Base-by-base conservation (phyloP, 371 early-diverging fungal genomes). In the Blakeslea trispora region DNA sequence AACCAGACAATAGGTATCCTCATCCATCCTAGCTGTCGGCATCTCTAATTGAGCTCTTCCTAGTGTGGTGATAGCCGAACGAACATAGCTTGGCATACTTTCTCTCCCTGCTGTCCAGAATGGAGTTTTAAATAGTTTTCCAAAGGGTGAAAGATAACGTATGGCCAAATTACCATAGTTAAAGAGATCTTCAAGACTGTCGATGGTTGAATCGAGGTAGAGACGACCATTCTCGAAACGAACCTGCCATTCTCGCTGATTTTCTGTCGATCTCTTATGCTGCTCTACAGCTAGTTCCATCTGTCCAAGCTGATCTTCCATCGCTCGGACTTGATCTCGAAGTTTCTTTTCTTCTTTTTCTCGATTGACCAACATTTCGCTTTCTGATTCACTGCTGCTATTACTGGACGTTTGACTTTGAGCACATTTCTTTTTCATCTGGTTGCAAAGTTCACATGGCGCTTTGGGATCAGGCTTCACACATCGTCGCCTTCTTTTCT, bases 61-160 rank as follows among this genome's bases (percentile, higher is more conserved):
- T 9, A 40, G 14, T 19, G 42, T 37, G 37, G 11, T 37, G 37
- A 9, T 10, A 7, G 9, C 11, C 37, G 14, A 7, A 14, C 37
- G 13, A 37, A 37, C 3, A 37, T 37, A 10, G 37, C 37, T 37
- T 2, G 9, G 37, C 6, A 32, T 14, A 10, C 37, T 37, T 10
- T 37, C 13, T 9, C 14, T 37, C 2, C 37, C 3, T 3, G 28
- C 28, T 28, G 3, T 28, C 28, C 11, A 4, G 11, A 37, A 46
- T 1, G 17, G 21, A 1, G 37, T 46, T 35, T 47, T 23, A 19
- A 55, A 55, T 0, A 46, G 17, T 0, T 28, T 32, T 45, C 45
- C 55, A 47, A 55, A 55, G 0, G 55, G 55, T 1, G 55, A 55
- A 3, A 55, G 28, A 17, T 55, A 55, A 5, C 55, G 55, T 13